Evolutionary conservation across 1,284 basidiomycete genomes (phyloP).

Genomic region (Apiotrichum sp.): DNA sequence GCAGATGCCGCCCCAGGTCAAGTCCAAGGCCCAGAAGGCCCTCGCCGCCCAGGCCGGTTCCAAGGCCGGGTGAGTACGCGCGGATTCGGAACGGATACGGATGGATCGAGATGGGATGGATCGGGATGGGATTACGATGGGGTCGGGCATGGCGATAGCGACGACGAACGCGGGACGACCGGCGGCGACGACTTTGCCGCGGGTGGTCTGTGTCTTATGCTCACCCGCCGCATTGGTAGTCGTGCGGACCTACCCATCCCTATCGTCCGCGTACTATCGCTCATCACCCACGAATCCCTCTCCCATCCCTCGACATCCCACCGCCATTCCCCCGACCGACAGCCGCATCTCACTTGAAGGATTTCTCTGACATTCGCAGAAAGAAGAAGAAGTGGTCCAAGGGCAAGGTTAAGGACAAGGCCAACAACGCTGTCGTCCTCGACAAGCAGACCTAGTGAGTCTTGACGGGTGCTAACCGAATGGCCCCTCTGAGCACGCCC

Average conservation of each 20-base stretch:
- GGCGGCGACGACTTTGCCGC: too few species aligned
- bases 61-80: slow-evolving; percentile 45
- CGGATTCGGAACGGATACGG: neutral
- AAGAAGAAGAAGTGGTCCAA: slow-evolving; percentile 99
- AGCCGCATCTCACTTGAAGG: neutral
- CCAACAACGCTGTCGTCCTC: slow-evolving; percentile 76
- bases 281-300: too few species aligned
- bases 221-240: too few species aligned
- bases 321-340: too few species aligned
- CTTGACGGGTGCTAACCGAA: neutral
- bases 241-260: too few species aligned
- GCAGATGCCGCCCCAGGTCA: slow-evolving; percentile 42
- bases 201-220: too few species aligned
- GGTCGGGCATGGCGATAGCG: too few species aligned
- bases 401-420: slow-evolving; percentile 99
- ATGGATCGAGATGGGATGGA: neutral
- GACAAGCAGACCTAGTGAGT: slow-evolving; percentile 62
- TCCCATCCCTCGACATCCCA: too few species aligned
- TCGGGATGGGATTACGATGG: too few species aligned
- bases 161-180: too few species aligned
- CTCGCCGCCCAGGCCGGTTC: slow-evolving; percentile 48
- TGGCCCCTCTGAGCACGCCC: neutral
- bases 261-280: too few species aligned
- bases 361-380: slow-evolving; percentile 22
- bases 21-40: slow-evolving; percentile 48